Percentiles rank a stretch among this genome's conserved stretches.
Evolutionary conservation across 139 green algal species (phyloP).

Genomic region (Chlorella sp.): DNA sequence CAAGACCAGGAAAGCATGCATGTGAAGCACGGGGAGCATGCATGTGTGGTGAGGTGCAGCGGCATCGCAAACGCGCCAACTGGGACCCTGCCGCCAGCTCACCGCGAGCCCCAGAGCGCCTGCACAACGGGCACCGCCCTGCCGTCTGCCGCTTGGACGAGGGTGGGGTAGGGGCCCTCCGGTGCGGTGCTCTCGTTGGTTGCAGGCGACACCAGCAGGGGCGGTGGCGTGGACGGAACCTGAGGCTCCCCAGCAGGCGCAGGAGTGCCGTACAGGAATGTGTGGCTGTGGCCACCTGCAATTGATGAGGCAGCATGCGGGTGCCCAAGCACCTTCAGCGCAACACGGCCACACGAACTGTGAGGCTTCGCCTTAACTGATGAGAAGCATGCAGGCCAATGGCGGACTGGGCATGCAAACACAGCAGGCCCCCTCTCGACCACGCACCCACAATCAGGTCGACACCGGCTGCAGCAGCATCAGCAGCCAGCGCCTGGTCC

Average conservation of each 20-base stretch:
- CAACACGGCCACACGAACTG: no score
- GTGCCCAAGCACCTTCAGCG: no score
- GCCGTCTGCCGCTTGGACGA: not conserved
- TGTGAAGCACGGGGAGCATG: not conserved
- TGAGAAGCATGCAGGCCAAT: no score
- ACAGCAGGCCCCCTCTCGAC: not conserved
- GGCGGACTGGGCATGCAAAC: no score
- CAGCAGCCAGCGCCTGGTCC: not conserved
- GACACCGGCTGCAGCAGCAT: not conserved
- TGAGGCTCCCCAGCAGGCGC: not conserved
- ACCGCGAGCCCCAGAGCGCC: slow-evolving; percentile 1
- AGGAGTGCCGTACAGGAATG: not conserved
- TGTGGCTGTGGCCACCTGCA: slow-evolving; percentile 32
- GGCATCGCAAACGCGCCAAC: no score
- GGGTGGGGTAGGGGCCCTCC: slow-evolving; percentile 4
- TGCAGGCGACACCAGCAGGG: not conserved
- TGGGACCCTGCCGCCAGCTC: no score
- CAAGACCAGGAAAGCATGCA: not conserved
- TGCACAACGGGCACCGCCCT: slow-evolving; percentile 10
- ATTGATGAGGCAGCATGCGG: no score
- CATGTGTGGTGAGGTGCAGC: no score
- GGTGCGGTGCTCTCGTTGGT: not conserved
- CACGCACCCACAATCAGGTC: slow-evolving; percentile 28
- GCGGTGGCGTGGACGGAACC: not conserved
- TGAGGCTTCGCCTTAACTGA: no score